These are phyloP conservation scores for Ascosphaera apis DNA, from an alignment of 2,329 filamentous ascomycete genomes.

Conservation along the genomic window DNA sequence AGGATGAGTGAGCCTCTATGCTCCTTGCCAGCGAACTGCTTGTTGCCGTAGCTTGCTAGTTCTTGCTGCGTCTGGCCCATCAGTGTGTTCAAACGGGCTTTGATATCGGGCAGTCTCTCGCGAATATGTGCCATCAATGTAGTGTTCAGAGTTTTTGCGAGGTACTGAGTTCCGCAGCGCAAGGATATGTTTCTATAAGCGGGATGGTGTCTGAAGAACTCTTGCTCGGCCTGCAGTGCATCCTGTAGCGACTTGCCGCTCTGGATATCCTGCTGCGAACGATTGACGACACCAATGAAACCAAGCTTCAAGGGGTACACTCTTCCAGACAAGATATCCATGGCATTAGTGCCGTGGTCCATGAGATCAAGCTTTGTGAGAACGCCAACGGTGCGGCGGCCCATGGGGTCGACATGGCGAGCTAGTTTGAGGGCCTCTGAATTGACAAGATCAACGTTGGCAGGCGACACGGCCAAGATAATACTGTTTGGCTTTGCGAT, in stretches of 20 bases:
- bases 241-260: slow-evolving; percentile 87
- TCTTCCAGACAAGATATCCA: slow-evolving; percentile 90
- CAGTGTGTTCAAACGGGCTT: slow-evolving; percentile 84
- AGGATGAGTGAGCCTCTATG: slow-evolving; percentile 86
- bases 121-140: slow-evolving; percentile 94
- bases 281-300: slow-evolving; percentile 94
- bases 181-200: slow-evolving; percentile 91
- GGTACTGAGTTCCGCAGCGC: slow-evolving; percentile 77
- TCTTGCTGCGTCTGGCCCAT: slow-evolving; percentile 99
- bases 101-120: slow-evolving; percentile 89
- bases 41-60: slow-evolving; percentile 90
- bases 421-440: slow-evolving; percentile 93
- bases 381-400: slow-evolving; percentile 84
- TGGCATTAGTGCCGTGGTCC: slow-evolving; percentile 94
- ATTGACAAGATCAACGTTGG: slow-evolving; percentile 95
- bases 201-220: slow-evolving; percentile 93
- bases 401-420: slow-evolving; percentile 86
- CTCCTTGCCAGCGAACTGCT: slow-evolving; percentile 92
- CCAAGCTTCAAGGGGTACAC: slow-evolving; percentile 94
- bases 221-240: slow-evolving; percentile 66
- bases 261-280: slow-evolving; percentile 94
- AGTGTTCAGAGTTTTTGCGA: slow-evolving; percentile 84
- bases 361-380: slow-evolving; percentile 94
- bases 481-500: slow-evolving; percentile 99
- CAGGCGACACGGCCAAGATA: slow-evolving; percentile 83